Base-by-base conservation (phyloP, 2,329 filamentous ascomycete genomes). In the Macroventuria anomochaeta region DNA sequence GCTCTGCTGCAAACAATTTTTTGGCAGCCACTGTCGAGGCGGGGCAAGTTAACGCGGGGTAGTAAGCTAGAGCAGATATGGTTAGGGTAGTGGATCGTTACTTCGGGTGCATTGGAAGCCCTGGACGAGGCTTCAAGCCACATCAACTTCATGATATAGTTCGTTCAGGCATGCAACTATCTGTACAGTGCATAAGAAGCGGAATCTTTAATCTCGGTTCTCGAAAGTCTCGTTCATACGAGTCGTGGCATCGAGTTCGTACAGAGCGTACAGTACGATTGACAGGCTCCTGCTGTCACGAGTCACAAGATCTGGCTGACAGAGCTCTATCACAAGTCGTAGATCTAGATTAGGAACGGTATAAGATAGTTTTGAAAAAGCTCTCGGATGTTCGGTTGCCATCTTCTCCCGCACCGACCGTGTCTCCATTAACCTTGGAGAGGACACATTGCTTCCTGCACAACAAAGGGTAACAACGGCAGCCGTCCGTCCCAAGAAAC, bases 1-100 rank as follows among this genome's bases (percentile, higher is more conserved):
- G 43, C 50, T 53, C 50, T 53, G 50, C 38, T 13, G 12, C 26
- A 31, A 42, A 29, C 33, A 53, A 39, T 37, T 50, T 50, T 54
- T 54, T 41, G 33, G 31, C 36, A 34, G 15, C 21, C 31, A 12
- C 21, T 31, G 34, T 31, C 7, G n/a, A 33, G 47, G 38, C 39
- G 47, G 47, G 47, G 39, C 39, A 44, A 13, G 6, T 38, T 28
- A 41, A 52, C 48, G 51, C 51, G 51, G 51, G 51, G 51, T 47
- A 54, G 4, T 6, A 20, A 13, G 43, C 44, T 49, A 49, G 29
- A 13, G 11, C n/a, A 1, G 3, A 25, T 38, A 15, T 7, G 26
- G 39, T 23, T 46, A 52, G 39, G 5, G n/a, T n/a, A n/a, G 8
- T 37, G 23, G 42, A 46, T 46, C 49, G 29, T 8, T 23, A 34